Conservation (phyloP, 179 eudicot species). For the Silene vulgaris region DNA sequence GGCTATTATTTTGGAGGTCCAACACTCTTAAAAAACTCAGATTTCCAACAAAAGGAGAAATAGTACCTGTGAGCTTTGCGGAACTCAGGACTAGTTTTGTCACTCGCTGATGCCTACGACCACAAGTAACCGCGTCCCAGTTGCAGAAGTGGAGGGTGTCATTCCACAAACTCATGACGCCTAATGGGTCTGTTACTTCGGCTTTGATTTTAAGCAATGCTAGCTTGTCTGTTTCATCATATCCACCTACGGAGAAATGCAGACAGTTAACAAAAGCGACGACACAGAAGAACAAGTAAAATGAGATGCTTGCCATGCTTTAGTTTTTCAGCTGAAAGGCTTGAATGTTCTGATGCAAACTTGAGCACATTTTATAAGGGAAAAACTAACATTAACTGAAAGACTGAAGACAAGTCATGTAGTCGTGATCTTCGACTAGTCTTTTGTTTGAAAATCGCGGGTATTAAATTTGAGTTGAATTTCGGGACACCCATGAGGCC, state of each 20-base stretch:
- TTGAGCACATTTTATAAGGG: background rate
- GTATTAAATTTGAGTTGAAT: no score
- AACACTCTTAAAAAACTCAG: conserved; percentile 1
- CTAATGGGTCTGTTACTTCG: conserved; percentile 9
- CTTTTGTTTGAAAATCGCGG: no score
- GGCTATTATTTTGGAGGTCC: conserved; percentile 13
- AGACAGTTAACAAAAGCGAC: background rate
- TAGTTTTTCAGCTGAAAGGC: background rate
- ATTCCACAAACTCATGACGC: conserved; percentile 17
- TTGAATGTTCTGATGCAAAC: background rate
- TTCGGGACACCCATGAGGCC: no score
- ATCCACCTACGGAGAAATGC: background rate
- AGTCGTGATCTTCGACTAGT: no score
- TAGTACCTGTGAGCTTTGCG: conserved; percentile 5
- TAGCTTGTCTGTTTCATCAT: conserved; percentile 2
- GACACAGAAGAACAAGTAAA: background rate
- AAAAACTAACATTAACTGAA: background rate
- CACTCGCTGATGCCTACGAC: conserved; percentile 10
- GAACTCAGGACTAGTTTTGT: background rate
- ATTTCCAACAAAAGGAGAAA: conserved; percentile 20
- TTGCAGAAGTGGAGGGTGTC: conserved; percentile 17
- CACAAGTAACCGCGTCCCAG: conserved; percentile 17
- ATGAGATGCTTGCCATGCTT: background rate
- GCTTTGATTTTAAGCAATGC: conserved; percentile 21
- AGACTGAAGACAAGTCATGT: no score